Percentiles rank a stretch among this genome's conserved stretches.
These are phyloP conservation scores for Cytospora piceicola DNA, from an alignment of 2,329 filamentous ascomycete species.

Conservation along the genomic window DNA sequence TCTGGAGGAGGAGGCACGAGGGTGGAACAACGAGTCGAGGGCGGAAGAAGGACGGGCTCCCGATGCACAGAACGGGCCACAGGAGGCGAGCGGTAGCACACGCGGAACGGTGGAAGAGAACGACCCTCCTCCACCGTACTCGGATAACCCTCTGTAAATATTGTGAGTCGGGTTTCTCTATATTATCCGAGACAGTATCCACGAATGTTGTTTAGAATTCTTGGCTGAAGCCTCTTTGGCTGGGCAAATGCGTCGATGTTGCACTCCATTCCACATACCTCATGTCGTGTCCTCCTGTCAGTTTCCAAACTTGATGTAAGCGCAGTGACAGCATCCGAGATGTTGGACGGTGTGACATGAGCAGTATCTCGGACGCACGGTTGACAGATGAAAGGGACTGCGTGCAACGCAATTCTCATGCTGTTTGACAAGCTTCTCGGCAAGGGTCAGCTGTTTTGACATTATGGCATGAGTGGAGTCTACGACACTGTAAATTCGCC, in stretches of 20 bases:
- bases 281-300: neutral
- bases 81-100: slow-evolving; percentile 22
- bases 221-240: slow-evolving; percentile 6
- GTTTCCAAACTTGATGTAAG: neutral
- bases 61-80: slow-evolving; percentile 8
- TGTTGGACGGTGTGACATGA: slow-evolving; percentile 25
- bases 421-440: neutral
- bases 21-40: slow-evolving; percentile 24
- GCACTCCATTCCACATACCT: neutral
- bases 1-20: slow-evolving; percentile 64
- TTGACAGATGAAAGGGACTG: slow-evolving; percentile 22
- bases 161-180: slow-evolving; percentile 16
- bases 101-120: slow-evolving; percentile 35
- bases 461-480: neutral
- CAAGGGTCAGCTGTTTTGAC: neutral
- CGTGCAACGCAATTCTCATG: slow-evolving; percentile 8
- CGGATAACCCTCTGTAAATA: slow-evolving; percentile 42
- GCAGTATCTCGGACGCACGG: slow-evolving; percentile 3
- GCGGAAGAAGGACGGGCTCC: slow-evolving; percentile 32
- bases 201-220: slow-evolving; percentile 5
- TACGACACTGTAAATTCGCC: neutral
- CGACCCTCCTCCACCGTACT: slow-evolving; percentile 44
- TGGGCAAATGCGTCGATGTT: neutral
- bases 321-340: slow-evolving; percentile 6
- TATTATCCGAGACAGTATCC: slow-evolving; percentile 30